Evolutionary conservation across 164 flowering plant species (phyloP).

Genomic region (Stephania yunnanensis): DNA sequence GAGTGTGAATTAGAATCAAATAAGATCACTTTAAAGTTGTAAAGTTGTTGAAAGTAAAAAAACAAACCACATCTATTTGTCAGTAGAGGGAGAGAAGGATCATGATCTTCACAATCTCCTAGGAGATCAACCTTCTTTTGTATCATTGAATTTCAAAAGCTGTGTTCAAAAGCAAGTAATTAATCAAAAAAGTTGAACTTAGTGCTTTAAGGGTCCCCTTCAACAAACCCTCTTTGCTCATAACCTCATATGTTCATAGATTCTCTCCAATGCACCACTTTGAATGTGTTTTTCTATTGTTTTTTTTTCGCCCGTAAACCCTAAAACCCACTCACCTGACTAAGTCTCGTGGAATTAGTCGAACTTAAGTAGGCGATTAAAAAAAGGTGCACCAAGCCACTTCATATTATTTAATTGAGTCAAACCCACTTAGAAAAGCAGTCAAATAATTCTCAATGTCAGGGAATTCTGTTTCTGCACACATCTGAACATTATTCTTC

Average conservation of each 20-base stretch:
- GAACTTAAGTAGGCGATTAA: too few relatives aligned
- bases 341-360: too few relatives aligned
- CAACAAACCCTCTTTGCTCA: background rate
- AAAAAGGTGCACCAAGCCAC: too few relatives aligned
- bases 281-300: background rate
- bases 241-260: background rate
- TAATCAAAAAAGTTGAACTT: background rate
- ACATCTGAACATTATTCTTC: background rate
- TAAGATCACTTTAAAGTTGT: background rate
- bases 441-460: background rate
- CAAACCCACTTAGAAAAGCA: background rate
- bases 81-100: background rate
- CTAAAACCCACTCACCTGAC: too few relatives aligned
- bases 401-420: background rate
- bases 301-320: background rate
- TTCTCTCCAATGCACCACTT: too few relatives aligned
- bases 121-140: background rate
- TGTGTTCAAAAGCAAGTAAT: conserved; percentile 1
- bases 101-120: background rate
- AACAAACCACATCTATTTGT: background rate
- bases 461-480: background rate
- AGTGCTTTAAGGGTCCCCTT: background rate
- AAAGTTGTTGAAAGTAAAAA: background rate
- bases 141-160: background rate
- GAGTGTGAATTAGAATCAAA: background rate